A percentile compares a stretch with the other conserved stretches of the same genome.
Conservation (phyloP, 805 yeast species). For the Wickerhamomyces mucosus region DNA sequence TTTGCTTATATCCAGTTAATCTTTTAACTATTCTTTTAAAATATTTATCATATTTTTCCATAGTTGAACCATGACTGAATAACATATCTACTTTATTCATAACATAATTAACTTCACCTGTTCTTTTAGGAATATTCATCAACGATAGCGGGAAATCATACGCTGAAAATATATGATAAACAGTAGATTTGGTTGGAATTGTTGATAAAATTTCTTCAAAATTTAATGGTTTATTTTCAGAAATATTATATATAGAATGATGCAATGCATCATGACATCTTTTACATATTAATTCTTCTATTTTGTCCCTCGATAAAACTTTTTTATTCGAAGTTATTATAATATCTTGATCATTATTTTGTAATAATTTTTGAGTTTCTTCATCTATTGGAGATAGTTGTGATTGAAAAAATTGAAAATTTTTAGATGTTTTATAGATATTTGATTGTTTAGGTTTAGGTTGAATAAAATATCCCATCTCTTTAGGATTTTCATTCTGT, state of each 20-base stretch:
- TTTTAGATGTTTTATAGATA: constrained; percentile 4
- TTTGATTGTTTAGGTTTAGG: constrained; percentile 13
- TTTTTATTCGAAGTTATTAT: neutral
- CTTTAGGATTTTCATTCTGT: constrained; percentile 28
- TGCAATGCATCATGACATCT: constrained; percentile 47
- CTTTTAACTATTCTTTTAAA: constrained; percentile 23
- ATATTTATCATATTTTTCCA: constrained; percentile 24
- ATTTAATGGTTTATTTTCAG: constrained; percentile 25
- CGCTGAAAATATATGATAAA: constrained; percentile 57
- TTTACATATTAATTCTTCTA: constrained; percentile 29
- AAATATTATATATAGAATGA: constrained; percentile 28
- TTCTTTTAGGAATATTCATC: constrained; percentile 13
- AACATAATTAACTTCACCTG: constrained; percentile 20
- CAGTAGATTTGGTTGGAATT: constrained; percentile 33
- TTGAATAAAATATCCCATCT: constrained; percentile 35
- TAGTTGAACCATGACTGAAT: constrained; percentile 23
- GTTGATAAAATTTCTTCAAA: constrained; percentile 22
- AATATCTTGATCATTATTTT: constrained; percentile 1
- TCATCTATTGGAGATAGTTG: constrained; percentile 17
- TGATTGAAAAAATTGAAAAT: constrained; percentile 9
- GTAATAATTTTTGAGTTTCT: constrained; percentile 13
- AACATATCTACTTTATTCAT: constrained; percentile 36
- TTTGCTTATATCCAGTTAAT: constrained; percentile 18
- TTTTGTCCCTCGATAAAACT: neutral
- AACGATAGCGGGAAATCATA: constrained; percentile 58